A percentile compares a stretch with the other conserved stretches of the same genome.
Conservation (phyloP, 2,329 filamentous ascomycete species). For the Sclerotinia sclerotiorum region DNA sequence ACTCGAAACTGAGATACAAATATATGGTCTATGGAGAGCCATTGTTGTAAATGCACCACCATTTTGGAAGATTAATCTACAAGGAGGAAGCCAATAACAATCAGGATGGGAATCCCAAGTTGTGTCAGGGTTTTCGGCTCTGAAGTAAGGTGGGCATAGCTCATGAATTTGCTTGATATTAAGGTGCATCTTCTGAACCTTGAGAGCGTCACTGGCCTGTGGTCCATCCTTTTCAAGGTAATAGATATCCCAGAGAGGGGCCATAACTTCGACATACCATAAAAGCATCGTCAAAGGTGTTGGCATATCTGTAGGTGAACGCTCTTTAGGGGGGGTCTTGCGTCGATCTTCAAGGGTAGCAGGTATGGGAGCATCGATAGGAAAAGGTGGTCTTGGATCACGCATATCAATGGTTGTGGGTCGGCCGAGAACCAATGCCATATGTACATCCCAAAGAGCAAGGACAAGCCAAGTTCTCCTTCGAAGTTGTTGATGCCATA, state of each 20-base stretch:
- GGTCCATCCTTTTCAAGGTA: conserved; percentile 55
- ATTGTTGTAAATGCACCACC: conserved; percentile 54
- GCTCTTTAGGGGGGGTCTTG: conserved; percentile 49
- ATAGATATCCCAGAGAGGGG: conserved; percentile 53
- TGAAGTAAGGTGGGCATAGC: conserved; percentile 53
- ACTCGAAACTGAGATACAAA: conserved; percentile 56
- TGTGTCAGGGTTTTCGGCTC: conserved; percentile 56
- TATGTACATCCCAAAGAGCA: conserved; percentile 45
- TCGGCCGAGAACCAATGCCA: conserved; percentile 41
- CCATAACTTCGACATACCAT: conserved; percentile 50
- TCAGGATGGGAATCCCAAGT: conserved; percentile 55
- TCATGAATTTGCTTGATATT: conserved; percentile 50
- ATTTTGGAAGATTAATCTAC: conserved; percentile 49
- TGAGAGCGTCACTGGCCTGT: conserved; percentile 53
- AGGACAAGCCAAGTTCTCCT: conserved; percentile 58
- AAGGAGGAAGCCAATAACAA: conserved; percentile 55
- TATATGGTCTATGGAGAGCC: conserved; percentile 61
- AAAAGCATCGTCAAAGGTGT: conserved; percentile 56
- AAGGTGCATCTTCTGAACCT: conserved; percentile 55
- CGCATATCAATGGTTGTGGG: conserved; percentile 53
- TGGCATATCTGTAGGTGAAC: conserved; percentile 51
- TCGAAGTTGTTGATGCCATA: conserved; percentile 58
- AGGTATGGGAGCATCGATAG: conserved; percentile 54
- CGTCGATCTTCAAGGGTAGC: conserved; percentile 43
- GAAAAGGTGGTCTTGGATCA: conserved; percentile 49